Conservation (phyloP, 228 moss, liverwort and hornwort species). For the Sphagnum magellanicum region DNA sequence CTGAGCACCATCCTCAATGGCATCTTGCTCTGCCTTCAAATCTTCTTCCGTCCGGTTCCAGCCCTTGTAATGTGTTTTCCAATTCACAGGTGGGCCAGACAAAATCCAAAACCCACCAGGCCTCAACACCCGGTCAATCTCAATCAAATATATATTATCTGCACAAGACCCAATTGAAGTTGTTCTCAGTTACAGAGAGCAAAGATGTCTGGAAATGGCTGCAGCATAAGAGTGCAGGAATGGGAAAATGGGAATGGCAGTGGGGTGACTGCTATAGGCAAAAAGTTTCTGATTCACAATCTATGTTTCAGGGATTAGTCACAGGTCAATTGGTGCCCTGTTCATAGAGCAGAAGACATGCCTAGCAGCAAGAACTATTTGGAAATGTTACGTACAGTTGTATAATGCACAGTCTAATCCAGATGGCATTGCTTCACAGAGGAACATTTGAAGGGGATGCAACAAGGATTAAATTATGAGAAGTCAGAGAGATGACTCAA, state of each 20-base stretch:
- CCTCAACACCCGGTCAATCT: constrained; percentile 86
- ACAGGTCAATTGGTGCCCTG: background rate
- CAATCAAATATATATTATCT: constrained; percentile 74
- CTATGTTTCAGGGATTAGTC: background rate
- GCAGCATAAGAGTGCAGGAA: background rate
- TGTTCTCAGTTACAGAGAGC: background rate
- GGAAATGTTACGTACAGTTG: no score
- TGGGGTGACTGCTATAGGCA: background rate
- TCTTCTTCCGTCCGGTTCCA: constrained; percentile 74
- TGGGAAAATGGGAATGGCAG: background rate
- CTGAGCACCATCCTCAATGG: constrained; percentile 65
- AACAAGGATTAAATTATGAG: no score
- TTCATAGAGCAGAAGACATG: background rate
- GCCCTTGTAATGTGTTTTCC: constrained; percentile 62
- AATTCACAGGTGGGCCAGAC: constrained; percentile 88
- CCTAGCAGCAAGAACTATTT: no score
- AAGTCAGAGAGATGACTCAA: background rate
- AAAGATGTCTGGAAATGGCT: background rate
- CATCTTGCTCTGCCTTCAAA: constrained; percentile 67
- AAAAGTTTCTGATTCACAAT: background rate
- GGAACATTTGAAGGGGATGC: no score
- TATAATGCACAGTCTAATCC: no score
- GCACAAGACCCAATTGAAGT: constrained; percentile 5
- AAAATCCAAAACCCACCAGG: constrained; percentile 95
- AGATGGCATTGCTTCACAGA: no score